phyloP scores from a whole-genome alignment of 2,329 filamentous ascomycete genomes.

The Talaromyces marneffei region DNA sequence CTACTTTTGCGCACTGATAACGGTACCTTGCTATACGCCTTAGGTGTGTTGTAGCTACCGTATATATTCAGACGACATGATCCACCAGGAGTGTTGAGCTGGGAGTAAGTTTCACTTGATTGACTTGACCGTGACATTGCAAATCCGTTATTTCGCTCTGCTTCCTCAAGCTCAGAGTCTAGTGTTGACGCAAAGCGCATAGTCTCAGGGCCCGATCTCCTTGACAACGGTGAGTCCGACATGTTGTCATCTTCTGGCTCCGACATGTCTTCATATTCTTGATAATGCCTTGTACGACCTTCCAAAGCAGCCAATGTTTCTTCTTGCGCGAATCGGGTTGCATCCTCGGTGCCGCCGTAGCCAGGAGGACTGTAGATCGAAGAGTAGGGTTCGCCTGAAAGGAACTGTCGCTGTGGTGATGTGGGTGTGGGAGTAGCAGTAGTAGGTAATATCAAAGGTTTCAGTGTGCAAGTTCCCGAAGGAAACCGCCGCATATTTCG shows the following conservation, averaged over 20 bases:
- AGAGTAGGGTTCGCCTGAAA: background rate
- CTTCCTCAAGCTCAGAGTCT: constrained; percentile 8
- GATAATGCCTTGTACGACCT: constrained; percentile 21
- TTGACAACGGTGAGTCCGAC: constrained; percentile 1
- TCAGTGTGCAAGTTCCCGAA: constrained; percentile 30
- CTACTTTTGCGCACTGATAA: background rate
- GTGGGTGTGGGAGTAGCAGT: constrained; percentile 11
- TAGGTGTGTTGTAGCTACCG: constrained; percentile 2
- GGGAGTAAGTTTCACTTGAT: background rate
- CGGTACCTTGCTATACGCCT: background rate
- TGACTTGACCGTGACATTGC: background rate
- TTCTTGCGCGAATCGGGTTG: constrained; percentile 25
- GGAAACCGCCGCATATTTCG: constrained; percentile 31
- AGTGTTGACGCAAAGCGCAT: background rate
- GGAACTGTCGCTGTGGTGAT: constrained; percentile 3
- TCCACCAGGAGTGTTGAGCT: background rate
- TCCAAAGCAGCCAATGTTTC: constrained; percentile 30
- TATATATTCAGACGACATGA: background rate
- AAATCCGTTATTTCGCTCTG: background rate
- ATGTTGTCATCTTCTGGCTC: constrained; percentile 9
- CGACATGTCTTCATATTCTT: constrained; percentile 23
- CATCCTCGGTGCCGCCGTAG: constrained; percentile 1
- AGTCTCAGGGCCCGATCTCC: background rate
- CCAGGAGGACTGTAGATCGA: constrained; percentile 17
- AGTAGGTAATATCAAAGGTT: constrained; percentile 29